Evolutionary conservation across 192 early-diverging fungal species (phyloP).

Genomic region (Backusella mclennaniae): DNA sequence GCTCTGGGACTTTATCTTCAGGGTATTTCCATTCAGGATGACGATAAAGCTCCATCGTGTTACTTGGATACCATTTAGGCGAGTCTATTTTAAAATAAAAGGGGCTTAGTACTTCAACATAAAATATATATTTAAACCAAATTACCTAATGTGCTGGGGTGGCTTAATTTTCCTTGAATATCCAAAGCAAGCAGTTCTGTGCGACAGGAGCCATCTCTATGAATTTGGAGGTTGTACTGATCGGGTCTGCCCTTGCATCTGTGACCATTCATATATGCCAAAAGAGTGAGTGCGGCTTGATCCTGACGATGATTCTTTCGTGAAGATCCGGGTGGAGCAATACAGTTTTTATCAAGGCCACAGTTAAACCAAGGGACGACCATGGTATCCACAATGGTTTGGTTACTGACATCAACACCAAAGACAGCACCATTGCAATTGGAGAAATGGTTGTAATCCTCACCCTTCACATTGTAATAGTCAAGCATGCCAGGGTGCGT

Average conservation of each 20-base stretch:
- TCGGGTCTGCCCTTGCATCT: slow-evolving; percentile 27
- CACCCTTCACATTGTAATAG: slow-evolving; percentile 36
- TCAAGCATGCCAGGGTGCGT: slow-evolving; percentile 48
- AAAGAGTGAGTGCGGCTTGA: slow-evolving; percentile 50
- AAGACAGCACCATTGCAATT: slow-evolving; percentile 52
- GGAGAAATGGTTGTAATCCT: slow-evolving; percentile 30
- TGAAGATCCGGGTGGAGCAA: slow-evolving; percentile 47
- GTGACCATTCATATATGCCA: slow-evolving; percentile 38
- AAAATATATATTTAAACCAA: not conserved
- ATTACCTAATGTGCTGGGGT: slow-evolving; percentile 28
- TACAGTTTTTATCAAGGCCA: slow-evolving; percentile 43
- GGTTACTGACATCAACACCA: slow-evolving; percentile 41
- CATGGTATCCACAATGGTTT: slow-evolving; percentile 34
- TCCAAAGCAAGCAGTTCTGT: slow-evolving; percentile 18
- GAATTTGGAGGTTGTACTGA: slow-evolving; percentile 15
- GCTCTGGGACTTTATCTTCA: slow-evolving; percentile 30
- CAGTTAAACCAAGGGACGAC: slow-evolving; percentile 47
- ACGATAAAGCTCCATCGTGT: slow-evolving; percentile 26
- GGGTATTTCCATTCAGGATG: slow-evolving; percentile 36
- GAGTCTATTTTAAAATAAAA: slow-evolving; percentile 17
- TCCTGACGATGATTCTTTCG: slow-evolving; percentile 54
- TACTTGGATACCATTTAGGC: slow-evolving; percentile 23
- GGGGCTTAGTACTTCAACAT: not conserved
- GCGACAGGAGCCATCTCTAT: slow-evolving; percentile 25
- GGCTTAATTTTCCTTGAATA: slow-evolving; percentile 16